Conservation (phyloP, 2,329 filamentous ascomycete genomes). For the Penicillium psychrosexuale region DNA sequence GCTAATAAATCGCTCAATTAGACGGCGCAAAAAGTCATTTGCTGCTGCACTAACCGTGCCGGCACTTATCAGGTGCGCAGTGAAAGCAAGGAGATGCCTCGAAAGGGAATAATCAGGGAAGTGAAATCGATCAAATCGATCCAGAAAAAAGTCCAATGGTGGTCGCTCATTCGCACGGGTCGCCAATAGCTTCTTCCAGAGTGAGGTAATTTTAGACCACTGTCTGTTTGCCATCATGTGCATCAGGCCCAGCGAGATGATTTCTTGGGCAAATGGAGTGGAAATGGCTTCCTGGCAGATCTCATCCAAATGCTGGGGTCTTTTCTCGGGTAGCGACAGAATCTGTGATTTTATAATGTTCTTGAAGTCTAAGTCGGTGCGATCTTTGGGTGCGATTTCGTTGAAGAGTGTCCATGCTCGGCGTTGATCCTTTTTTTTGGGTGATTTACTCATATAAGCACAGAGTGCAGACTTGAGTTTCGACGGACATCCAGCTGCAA, state of each 20-base stretch:
- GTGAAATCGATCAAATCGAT: neutral
- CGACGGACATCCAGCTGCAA: slow-evolving; percentile 27
- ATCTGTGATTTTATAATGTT: slow-evolving; percentile 46
- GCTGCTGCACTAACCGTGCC: too few species aligned
- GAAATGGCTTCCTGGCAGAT: slow-evolving; percentile 43
- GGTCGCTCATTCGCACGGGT: neutral
- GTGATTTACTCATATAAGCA: slow-evolving; percentile 41
- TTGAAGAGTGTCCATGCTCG: slow-evolving; percentile 49
- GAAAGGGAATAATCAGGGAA: neutral
- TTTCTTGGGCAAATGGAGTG: slow-evolving; percentile 19
- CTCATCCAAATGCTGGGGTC: slow-evolving; percentile 25
- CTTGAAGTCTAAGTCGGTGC: slow-evolving; percentile 46
- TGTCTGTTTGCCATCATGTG: slow-evolving; percentile 29
- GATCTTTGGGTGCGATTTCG: slow-evolving; percentile 34
- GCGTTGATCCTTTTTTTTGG: slow-evolving; percentile 42
- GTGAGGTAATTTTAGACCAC: slow-evolving; percentile 29
- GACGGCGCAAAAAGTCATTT: neutral
- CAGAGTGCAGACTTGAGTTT: slow-evolving; percentile 32
- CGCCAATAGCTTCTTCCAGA: slow-evolving; percentile 17
- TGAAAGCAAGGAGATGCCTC: neutral
- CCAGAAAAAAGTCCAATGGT: neutral
- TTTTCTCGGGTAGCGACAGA: slow-evolving; percentile 33
- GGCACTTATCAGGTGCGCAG: too few species aligned
- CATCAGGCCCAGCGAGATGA: slow-evolving; percentile 32
- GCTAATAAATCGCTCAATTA: neutral